phyloP scores from a whole-genome alignment of 2,329 filamentous ascomycete genomes.

The Microcyclosporella mali region DNA sequence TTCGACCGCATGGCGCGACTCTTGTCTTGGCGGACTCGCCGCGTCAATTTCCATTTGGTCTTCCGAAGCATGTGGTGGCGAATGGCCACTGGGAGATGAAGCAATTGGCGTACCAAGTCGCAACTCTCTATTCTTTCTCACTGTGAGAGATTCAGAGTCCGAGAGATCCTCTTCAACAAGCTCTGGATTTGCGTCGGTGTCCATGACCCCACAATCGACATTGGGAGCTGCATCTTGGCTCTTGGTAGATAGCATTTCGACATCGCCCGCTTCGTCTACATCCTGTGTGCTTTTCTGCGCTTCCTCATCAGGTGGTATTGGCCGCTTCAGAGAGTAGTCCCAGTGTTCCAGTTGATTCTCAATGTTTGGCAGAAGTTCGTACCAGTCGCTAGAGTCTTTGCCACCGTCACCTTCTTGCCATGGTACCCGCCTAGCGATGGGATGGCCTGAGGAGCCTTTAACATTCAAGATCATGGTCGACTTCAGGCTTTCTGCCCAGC shows the following conservation, averaged over 20 bases:
- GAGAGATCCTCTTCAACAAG: no score
- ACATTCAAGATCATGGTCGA: conserved; percentile 13
- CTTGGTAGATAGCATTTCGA: no score
- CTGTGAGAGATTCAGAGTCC: no score
- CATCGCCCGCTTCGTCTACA: no score
- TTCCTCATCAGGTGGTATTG: conserved; percentile 2
- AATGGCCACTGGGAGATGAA: no score
- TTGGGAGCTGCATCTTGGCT: no score
- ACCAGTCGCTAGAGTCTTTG: conserved; percentile 8
- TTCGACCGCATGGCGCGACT: no score
- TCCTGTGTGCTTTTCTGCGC: not conserved
- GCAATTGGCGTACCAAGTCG: no score
- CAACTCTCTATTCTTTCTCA: no score
- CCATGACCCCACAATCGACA: not conserved
- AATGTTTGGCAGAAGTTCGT: conserved; percentile 16
- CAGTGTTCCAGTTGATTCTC: conserved; percentile 19
- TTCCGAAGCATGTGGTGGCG: no score
- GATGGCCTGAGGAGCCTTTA: conserved; percentile 6
- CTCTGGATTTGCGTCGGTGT: not conserved
- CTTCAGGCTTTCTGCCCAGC: conserved; percentile 14
- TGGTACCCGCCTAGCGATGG: not conserved
- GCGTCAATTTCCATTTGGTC: no score
- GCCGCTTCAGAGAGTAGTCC: conserved; percentile 21
- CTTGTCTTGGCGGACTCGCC: no score
- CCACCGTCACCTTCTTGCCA: conserved; percentile 4